Conservation (phyloP, 148 eudicot genomes). For the Chenopodium album region DNA sequence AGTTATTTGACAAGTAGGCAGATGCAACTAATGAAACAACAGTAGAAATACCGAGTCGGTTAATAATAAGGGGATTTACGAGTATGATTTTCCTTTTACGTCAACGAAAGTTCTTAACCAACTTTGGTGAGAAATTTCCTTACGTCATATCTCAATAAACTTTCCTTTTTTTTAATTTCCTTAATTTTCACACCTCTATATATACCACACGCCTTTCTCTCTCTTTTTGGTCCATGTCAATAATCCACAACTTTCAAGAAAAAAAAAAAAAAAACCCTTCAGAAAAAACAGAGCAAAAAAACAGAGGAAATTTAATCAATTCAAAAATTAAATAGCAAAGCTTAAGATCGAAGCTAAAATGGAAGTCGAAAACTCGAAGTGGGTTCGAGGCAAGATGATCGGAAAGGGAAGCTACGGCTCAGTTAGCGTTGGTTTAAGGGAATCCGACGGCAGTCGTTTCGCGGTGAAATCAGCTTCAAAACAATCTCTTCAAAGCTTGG, state of each 20-base stretch:
- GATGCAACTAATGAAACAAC: conserved; percentile 4
- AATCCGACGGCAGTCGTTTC: conserved; percentile 37
- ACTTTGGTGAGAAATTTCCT: conserved; percentile 16
- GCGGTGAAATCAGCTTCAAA: conserved; percentile 68
- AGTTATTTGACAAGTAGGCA: conserved; percentile 10
- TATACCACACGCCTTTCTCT: conserved; percentile 28
- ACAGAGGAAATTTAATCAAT: too few species aligned
- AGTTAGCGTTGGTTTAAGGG: conserved; percentile 43
- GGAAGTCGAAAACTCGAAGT: conserved; percentile 21
- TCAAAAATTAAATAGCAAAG: background rate
- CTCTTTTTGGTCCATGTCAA: conserved; percentile 31
- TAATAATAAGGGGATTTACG: background rate
- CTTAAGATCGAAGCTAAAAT: conserved; percentile 21
- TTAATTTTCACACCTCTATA: conserved; percentile 16
- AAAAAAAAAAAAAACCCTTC: background rate
- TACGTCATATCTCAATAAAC: conserved; percentile 24
- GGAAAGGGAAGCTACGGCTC: conserved; percentile 73
- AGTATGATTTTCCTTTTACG: conserved; percentile 26
- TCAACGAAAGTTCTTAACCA: conserved; percentile 33
- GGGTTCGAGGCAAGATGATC: conserved; percentile 48
- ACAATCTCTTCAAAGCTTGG: conserved; percentile 4
- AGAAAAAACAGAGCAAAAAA: conserved; percentile 2
- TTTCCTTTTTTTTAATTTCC: conserved; percentile 1
- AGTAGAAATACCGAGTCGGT: background rate
- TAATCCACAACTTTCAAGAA: conserved; percentile 6